phyloP scores from a whole-genome alignment of 179 eudicot species.

The Actinidia polygama region DNA sequence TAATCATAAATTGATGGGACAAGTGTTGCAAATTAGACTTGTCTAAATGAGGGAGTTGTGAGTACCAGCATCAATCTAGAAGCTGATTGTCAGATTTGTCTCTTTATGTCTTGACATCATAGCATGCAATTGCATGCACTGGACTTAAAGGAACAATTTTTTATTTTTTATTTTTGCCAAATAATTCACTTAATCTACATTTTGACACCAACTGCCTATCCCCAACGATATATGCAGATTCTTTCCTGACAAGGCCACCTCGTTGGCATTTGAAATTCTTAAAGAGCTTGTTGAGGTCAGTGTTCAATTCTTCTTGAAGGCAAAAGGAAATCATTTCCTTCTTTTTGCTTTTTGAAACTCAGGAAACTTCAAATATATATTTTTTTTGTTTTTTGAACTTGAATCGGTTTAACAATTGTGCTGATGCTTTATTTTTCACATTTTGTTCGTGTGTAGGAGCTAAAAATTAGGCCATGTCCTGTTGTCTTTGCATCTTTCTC shows the following conservation, averaged over 20 bases:
- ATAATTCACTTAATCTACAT: slow-evolving; percentile 10
- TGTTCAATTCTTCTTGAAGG: slow-evolving; percentile 12
- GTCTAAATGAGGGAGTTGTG: neutral
- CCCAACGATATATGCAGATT: slow-evolving; percentile 56
- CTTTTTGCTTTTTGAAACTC: neutral
- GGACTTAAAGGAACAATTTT: neutral
- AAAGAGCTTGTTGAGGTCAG: slow-evolving; percentile 84
- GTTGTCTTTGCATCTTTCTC: slow-evolving; percentile 94
- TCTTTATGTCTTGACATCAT: neutral
- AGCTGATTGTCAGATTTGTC: slow-evolving; percentile 1
- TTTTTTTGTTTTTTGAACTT: neutral
- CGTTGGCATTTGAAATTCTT: slow-evolving; percentile 71
- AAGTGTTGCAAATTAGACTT: slow-evolving; percentile 8
- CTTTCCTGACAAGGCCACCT: slow-evolving; percentile 81
- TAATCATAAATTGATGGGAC: neutral
- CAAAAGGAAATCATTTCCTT: neutral
- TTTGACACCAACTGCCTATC: neutral
- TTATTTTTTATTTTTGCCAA: neutral
- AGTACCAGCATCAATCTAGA: neutral
- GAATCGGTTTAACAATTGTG: neutral
- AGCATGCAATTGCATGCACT: neutral
- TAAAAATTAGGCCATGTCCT: slow-evolving; percentile 77
- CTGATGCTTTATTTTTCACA: slow-evolving; percentile 10
- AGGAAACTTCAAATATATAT: neutral
- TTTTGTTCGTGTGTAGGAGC: slow-evolving; percentile 65